Percentiles rank a stretch among this genome's conserved stretches.
Conservation (phyloP, 192 early-diverging fungal genomes). For the Entrophospora sp. region DNA sequence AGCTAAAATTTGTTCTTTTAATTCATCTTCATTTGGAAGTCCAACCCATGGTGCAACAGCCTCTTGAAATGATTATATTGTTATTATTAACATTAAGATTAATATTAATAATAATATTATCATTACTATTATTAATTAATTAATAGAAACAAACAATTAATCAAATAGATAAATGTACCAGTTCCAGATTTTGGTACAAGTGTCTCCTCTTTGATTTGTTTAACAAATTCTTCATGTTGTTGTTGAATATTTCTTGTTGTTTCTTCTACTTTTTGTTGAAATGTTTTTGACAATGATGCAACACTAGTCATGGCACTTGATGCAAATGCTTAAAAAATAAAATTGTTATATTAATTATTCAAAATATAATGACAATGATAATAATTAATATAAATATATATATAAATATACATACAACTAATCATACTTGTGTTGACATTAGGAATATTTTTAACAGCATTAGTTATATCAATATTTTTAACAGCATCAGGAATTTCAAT, state of each 20-base stretch:
- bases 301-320: constrained; percentile 16
- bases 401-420: background rate
- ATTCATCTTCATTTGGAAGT: constrained; percentile 38
- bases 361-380: no score
- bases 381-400: no score
- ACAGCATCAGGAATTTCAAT: constrained; percentile 1
- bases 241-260: constrained; percentile 33
- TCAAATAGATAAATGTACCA: constrained; percentile 19
- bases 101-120: no score
- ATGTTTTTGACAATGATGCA: background rate
- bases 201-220: constrained; percentile 33
- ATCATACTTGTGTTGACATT: background rate
- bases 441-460: constrained; percentile 7
- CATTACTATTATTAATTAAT: no score
- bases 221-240: constrained; percentile 42
- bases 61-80: constrained; percentile 32
- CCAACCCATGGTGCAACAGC: constrained; percentile 43
- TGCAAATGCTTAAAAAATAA: constrained; percentile 8
- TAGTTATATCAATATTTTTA: constrained; percentile 6
- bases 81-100: no score
- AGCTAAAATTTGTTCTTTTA: constrained; percentile 40
- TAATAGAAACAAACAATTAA: background rate
- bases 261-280: constrained; percentile 20
- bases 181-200: constrained; percentile 30
- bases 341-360: no score